Evolutionary conservation across 352 stramenopile genomes (phyloP).

Genomic region (Phytophthora macrochlamydospora): DNA sequence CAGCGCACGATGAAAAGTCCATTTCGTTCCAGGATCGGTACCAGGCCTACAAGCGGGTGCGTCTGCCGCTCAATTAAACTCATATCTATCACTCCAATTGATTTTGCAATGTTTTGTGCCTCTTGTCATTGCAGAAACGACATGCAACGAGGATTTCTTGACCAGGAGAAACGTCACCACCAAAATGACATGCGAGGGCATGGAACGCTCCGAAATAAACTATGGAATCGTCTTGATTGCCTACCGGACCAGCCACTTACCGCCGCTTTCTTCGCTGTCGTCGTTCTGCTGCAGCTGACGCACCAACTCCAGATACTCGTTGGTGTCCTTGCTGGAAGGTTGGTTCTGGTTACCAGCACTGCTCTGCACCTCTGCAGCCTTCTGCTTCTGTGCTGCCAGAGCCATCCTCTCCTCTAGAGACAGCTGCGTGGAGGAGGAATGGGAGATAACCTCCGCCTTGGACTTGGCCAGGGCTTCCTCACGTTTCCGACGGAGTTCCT

Average conservation of each 20-base stretch:
- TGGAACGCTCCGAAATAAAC: constrained; percentile 32
- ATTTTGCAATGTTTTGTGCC: constrained; percentile 13
- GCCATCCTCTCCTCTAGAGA: constrained; percentile 70
- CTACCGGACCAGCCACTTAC: constrained; percentile 80
- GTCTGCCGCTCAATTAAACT: constrained; percentile 1
- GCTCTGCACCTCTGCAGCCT: constrained; percentile 46
- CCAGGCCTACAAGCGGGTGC: constrained; percentile 66
- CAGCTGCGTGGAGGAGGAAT: constrained; percentile 14
- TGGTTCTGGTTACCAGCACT: constrained; percentile 2
- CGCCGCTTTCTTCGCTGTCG: constrained; percentile 50
- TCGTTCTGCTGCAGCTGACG: constrained; percentile 66
- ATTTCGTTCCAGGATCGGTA: constrained; percentile 82
- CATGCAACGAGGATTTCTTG: constrained; percentile 36
- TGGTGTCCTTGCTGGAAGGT: constrained; percentile 26
- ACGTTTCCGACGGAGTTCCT: constrained; percentile 42
- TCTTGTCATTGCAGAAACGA: constrained; percentile 48
- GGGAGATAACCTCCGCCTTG: constrained; percentile 11
- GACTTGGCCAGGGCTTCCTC: constrained; percentile 52
- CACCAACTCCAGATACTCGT: constrained; percentile 69
- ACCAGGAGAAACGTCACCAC: constrained; percentile 4
- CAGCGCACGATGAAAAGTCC: constrained; percentile 40
- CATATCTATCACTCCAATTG: constrained; percentile 1
- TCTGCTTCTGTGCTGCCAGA: constrained; percentile 58
- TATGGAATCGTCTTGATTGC: constrained; percentile 17
- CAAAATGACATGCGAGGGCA: constrained; percentile 17